Base-by-base conservation (phyloP, 1,284 basidiomycete species). In the Irpex lacteus region DNA sequence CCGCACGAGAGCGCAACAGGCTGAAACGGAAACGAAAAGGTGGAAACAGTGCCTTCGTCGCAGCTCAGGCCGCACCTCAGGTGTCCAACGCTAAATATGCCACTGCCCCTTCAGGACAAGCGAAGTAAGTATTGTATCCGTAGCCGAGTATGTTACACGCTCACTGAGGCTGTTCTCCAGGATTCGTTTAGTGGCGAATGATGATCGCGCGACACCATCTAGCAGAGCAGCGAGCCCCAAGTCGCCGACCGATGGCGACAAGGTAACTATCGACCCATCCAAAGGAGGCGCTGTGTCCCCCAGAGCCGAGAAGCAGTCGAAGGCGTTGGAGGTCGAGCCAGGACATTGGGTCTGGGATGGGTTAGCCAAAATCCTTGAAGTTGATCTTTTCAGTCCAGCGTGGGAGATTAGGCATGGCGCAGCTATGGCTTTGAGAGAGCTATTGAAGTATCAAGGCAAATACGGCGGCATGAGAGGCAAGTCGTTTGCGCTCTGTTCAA, bases 381-480 rank as follows among this genome's bases (percentile, higher is more conserved):
- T 95, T 1, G 92, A 95, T 69, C 78, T 99, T 11, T 92, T 96
- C 68, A 94, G 91, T 70, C 85, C 92, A 0, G 85, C 88, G 5
- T 99, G 98, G 98, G 96, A 99, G 76, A 88, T 92, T 5, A 85
- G 98, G 59, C 98, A 99, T 72, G 98, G 98, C 55, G 93, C 96
- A 5, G 94, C 96, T 0, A 87, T 98, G 78, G 96, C 94, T 2
- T 77, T 99, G 36, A 86, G 96, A 61, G 97, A 98, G 72, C 77
- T 99, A 34, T 78, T 99, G 63, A 96, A 95, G 73, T 77, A 87
- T 1, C 95, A 98, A 71, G 97, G 96, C 9, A 82, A 85, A 68
- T 88, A 84, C 56, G 92, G 94, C 38, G 96, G 95, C 15, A 95
- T 90, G 85, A 84, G 81, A 78, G 86, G 91, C 87, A 67, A 55